These are phyloP conservation scores for Blastobotrys indianensis DNA, from an alignment of 1,139 yeast species.

Conservation along the genomic window DNA sequence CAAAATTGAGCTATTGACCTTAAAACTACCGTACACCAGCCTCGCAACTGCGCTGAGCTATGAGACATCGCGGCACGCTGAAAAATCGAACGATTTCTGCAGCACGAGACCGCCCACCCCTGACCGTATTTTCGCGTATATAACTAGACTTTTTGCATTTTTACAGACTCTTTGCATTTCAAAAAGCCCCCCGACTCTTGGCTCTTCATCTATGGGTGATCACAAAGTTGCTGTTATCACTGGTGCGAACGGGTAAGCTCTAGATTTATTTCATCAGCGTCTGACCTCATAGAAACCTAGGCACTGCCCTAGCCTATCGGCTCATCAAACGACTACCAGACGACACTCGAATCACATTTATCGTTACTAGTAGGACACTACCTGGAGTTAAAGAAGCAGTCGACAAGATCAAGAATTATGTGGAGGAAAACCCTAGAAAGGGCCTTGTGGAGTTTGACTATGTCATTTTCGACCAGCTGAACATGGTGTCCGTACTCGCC, in stretches of 20 bases:
- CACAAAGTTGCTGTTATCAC: conserved; percentile 47
- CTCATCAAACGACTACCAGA: conserved; percentile 55
- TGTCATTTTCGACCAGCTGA: conserved; percentile 76
- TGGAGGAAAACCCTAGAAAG: conserved; percentile 29
- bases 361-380: conserved; percentile 83
- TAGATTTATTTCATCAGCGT: background rate
- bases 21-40: too few species aligned
- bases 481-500: conserved; percentile 76
- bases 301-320: conserved; percentile 77
- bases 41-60: too few species aligned
- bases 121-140: too few species aligned
- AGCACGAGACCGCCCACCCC: too few species aligned
- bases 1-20: too few species aligned
- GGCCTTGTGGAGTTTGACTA: conserved; percentile 79
- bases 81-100: too few species aligned
- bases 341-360: conserved; percentile 57
- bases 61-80: too few species aligned
- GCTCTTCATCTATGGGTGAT: background rate
- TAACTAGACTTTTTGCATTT: too few species aligned
- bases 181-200: too few species aligned
- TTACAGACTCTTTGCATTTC: too few species aligned
- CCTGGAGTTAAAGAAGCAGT: conserved; percentile 81
- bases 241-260: conserved; percentile 50
- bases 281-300: conserved; percentile 54
- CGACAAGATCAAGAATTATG: conserved; percentile 49